Conservation (phyloP, 768 basidiomycete genomes). For the Russula ochroleuca region DNA sequence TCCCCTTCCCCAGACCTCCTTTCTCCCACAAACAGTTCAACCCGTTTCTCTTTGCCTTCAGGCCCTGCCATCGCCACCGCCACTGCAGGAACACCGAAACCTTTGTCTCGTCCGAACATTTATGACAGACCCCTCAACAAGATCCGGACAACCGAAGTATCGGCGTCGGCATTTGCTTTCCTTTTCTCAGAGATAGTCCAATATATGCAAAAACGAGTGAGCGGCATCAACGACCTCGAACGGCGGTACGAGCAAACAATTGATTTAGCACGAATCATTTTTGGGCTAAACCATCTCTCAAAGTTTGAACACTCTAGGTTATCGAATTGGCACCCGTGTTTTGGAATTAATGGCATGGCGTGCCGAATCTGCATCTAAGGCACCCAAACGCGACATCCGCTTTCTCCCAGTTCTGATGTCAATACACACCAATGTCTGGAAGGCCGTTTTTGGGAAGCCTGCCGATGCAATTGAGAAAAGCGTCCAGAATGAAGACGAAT, state of each 20-base stretch:
- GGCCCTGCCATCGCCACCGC: conserved; percentile 46
- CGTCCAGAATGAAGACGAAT: conserved; percentile 95
- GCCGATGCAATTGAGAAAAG: conserved; percentile 96
- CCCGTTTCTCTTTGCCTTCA: conserved; percentile 67
- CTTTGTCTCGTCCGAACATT: conserved; percentile 60
- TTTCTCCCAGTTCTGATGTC: conserved; percentile 90
- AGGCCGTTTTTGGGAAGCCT: conserved; percentile 86
- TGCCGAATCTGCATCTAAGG: conserved; percentile 69
- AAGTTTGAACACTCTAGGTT: conserved; percentile 89
- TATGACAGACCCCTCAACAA: conserved; percentile 90
- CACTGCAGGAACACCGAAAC: conserved; percentile 37
- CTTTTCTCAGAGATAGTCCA: conserved; percentile 91
- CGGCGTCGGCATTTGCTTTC: conserved; percentile 77
- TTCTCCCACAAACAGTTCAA: conserved; percentile 56
- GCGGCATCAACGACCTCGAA: conserved; percentile 93
- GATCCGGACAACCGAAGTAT: conserved; percentile 78
- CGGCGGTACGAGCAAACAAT: conserved; percentile 56
- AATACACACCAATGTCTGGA: conserved; percentile 94
- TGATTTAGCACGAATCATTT: conserved; percentile 9
- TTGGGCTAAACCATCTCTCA: not conserved
- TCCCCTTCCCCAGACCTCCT: conserved; percentile 45
- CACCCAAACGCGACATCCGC: conserved; percentile 89
- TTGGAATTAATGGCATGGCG: conserved; percentile 85
- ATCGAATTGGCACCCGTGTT: conserved; percentile 83
- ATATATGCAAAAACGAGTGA: conserved; percentile 94